A percentile compares a stretch with the other conserved stretches of the same genome.
Conservation (phyloP, 805 yeast species). For the Kurtzmaniella cleridarum region DNA sequence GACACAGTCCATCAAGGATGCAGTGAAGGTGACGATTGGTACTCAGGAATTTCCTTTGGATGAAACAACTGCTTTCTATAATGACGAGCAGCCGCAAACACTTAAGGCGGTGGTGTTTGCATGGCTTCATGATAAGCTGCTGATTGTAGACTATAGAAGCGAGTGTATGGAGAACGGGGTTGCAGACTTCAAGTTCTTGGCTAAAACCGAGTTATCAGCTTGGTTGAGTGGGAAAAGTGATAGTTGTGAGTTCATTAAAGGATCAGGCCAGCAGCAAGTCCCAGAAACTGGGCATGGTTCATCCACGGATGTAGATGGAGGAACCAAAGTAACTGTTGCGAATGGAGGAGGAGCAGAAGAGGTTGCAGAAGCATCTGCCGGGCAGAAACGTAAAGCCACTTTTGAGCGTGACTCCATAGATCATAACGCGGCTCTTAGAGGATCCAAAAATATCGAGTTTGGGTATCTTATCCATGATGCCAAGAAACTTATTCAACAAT, state of each 20-base stretch:
- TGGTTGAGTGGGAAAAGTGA: slow-evolving; percentile 73
- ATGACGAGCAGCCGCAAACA: slow-evolving; percentile 43
- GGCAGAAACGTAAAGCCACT: slow-evolving; percentile 21
- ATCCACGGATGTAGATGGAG: slow-evolving; percentile 4
- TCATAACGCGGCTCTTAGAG: slow-evolving; percentile 59
- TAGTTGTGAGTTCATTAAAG: slow-evolving; percentile 44
- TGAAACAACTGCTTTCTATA: slow-evolving; percentile 48
- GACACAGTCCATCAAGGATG: slow-evolving; percentile 27
- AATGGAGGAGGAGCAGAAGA: not conserved
- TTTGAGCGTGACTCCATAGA: slow-evolving; percentile 50
- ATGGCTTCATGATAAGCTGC: slow-evolving; percentile 69
- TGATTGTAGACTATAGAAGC: slow-evolving; percentile 76
- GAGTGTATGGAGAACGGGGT: slow-evolving; percentile 62
- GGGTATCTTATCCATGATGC: slow-evolving; percentile 67
- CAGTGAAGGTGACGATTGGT: slow-evolving; percentile 30
- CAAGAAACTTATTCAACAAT: slow-evolving; percentile 47
- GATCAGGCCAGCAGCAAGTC: slow-evolving; percentile 16
- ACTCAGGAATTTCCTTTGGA: slow-evolving; percentile 29
- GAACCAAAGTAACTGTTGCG: slow-evolving; percentile 9
- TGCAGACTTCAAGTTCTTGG: slow-evolving; percentile 72
- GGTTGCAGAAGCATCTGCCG: slow-evolving; percentile 7
- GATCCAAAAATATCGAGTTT: slow-evolving; percentile 61
- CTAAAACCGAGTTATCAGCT: slow-evolving; percentile 75
- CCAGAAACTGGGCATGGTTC: not conserved
- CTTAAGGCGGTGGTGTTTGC: slow-evolving; percentile 66